phyloP scores from a whole-genome alignment of 306 rosid genomes.

The Cotoneaster glaucophyllus region DNA sequence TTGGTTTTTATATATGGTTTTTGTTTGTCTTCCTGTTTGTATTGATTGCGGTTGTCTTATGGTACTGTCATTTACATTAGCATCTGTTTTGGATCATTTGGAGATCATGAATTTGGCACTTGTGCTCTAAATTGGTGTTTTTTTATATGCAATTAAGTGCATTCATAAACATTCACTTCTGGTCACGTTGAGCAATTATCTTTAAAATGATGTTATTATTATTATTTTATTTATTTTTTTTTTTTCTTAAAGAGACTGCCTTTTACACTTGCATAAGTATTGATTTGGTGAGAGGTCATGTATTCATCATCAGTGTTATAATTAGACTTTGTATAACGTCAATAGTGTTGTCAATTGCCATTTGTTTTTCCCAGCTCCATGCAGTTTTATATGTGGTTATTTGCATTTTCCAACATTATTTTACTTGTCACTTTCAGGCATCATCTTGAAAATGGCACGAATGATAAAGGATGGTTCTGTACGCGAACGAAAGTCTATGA shows the following conservation, averaged over 20 bases:
- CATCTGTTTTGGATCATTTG: neutral
- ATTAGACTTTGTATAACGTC: neutral
- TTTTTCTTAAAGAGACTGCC: neutral
- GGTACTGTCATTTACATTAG: neutral
- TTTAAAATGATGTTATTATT: conserved; percentile 35
- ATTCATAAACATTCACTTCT: neutral
- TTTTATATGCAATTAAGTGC: neutral
- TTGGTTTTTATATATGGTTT: conserved; percentile 1
- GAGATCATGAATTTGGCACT: neutral
- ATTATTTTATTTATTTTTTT: neutral
- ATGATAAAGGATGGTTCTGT: conserved; percentile 65
- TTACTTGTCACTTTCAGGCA: conserved; percentile 44
- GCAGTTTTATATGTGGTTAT: neutral
- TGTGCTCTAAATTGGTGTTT: neutral
- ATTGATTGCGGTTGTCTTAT: conserved; percentile 4
- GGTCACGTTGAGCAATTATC: conserved; percentile 40
- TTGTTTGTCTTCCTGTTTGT: neutral
- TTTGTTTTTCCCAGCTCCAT: neutral
- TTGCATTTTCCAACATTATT: conserved; percentile 9
- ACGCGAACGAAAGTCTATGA: conserved; percentile 55
- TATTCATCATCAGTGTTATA: neutral
- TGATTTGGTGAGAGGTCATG: neutral
- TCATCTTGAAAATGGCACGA: conserved; percentile 78
- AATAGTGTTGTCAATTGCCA: neutral
- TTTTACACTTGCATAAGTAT: neutral